Evolutionary conservation across 495 filamentous ascomycete species (phyloP).

Genomic region (Penicillium canariense): DNA sequence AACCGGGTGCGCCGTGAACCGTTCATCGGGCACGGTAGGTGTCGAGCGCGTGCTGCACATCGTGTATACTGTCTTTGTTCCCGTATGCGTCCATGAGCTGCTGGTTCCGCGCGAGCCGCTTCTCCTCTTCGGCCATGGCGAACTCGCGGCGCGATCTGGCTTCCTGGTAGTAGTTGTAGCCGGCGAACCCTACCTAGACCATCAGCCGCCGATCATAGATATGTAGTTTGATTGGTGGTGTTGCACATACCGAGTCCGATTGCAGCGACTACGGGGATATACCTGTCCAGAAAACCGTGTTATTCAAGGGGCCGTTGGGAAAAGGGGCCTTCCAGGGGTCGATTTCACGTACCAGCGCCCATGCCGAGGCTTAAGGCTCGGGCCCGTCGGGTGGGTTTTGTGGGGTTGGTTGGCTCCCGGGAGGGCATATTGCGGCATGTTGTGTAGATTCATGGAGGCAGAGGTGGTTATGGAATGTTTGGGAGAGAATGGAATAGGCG

Average conservation of each 20-base stretch:
- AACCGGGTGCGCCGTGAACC: too few species aligned
- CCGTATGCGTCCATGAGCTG: conserved; percentile 56
- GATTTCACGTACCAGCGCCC: conserved; percentile 19
- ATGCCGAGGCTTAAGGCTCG: conserved; percentile 18
- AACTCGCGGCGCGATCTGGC: conserved; percentile 13
- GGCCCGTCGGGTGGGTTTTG: conserved; percentile 11
- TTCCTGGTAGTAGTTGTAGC: conserved; percentile 28
- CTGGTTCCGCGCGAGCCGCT: conserved; percentile 34
- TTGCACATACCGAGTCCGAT: conserved; percentile 30
- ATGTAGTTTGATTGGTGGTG: neutral
- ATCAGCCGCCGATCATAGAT: neutral
- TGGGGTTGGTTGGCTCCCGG: conserved; percentile 21
- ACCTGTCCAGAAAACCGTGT: conserved; percentile 16
- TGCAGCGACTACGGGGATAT: conserved; percentile 33
- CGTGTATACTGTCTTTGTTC: conserved; percentile 54
- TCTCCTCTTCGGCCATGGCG: conserved; percentile 29
- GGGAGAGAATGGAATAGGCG: neutral
- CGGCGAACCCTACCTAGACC: conserved; percentile 27
- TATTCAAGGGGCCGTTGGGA: neutral
- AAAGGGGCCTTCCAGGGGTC: neutral
- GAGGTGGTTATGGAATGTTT: neutral
- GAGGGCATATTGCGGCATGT: conserved; percentile 27
- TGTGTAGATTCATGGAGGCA: neutral
- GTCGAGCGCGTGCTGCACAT: conserved; percentile 57
- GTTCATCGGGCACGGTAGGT: conserved; percentile 31